Percentiles rank a stretch among this genome's conserved stretches.
These are phyloP conservation scores for Maudiozyma saulgeensis DNA, from an alignment of 805 yeast species.

Conservation along the genomic window DNA sequence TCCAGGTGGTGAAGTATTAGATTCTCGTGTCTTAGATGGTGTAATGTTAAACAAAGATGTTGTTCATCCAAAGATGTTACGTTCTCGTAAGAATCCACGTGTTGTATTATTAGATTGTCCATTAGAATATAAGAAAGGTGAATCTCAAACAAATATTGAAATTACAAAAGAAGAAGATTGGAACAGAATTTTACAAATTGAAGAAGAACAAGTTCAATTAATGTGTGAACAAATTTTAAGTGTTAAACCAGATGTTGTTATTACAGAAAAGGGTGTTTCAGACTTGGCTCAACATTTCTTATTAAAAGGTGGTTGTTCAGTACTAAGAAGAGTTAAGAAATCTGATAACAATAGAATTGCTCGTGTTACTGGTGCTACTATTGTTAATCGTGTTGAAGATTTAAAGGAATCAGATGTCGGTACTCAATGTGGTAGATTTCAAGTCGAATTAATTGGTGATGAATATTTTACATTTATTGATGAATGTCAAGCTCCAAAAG, in stretches of 20 bases:
- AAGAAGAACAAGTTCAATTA: conserved; percentile 89
- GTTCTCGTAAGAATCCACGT: conserved; percentile 81
- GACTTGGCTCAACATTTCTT: conserved; percentile 96
- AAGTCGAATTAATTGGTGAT: conserved; percentile 92
- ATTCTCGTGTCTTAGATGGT: conserved; percentile 81
- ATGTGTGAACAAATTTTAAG: conserved; percentile 79
- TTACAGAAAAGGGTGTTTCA: conserved; percentile 96
- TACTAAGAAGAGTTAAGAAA: conserved; percentile 87
- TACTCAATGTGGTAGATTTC: conserved; percentile 77
- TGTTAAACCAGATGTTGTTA: conserved; percentile 85
- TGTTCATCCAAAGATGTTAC: conserved; percentile 97
- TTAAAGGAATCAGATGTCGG: conserved; percentile 87
- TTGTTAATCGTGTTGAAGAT: conserved; percentile 92
- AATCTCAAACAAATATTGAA: conserved; percentile 95
- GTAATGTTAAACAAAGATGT: conserved; percentile 91
- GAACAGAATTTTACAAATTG: conserved; percentile 89
- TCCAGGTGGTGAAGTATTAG: conserved; percentile 96
- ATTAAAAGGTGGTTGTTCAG: conserved; percentile 86
- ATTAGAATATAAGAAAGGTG: conserved; percentile 96
- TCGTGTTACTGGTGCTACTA: conserved; percentile 95
- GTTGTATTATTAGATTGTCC: conserved; percentile 90
- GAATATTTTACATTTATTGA: conserved; percentile 86
- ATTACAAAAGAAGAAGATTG: conserved; percentile 94
- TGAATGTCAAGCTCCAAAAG: conserved; percentile 75
- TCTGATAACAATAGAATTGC: conserved; percentile 94